Evolutionary conservation across 164 flowering plant genomes (phyloP), one percentile per base, ranked within the genome.

Genomic region (Nelumbo lutea): DNA sequence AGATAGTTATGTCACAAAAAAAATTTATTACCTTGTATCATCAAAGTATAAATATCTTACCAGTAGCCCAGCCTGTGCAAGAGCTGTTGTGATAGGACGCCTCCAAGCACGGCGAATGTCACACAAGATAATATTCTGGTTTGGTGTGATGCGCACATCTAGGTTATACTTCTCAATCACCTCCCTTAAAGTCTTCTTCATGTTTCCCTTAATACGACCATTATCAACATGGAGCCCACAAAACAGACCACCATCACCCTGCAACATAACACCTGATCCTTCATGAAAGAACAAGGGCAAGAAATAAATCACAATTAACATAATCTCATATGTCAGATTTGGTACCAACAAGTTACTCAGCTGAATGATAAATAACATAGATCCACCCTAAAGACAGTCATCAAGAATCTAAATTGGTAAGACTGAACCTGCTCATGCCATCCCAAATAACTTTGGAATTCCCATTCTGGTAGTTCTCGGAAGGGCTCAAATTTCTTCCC

Each of bases 171-270:
- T 89, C 77, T 93, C 95, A 74, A 96, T 90, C 46, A 96, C 63
- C 79, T 90, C 99, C 80, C 99, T 81, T 57, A 96, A 76, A 41
- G 93, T 77, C 75, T 73, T 85, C 82, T 96, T 96, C 96, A 87
- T 87, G 56, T 65, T 68, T 6, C 99, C 99, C 56, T 81, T 86
- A 71, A 96, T 70, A 66, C 98, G 94, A n/a, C 99, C 99, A 87
- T 62, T 96, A 68, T 96, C 97, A 82, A 96, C 90, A 82, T 93
- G 96, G 46, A 96, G 84, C 70, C 99, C 99, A 79, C 97, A 96
- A 75, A 84, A 96, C 68, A 86, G 75, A 67, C 75, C 66, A 64
- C 99, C 98, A 75, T 90, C 81, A 44, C 97, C 99, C 99, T 96
- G 82, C 62, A 70, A 61, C 27, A 27, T 27, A 27, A 27, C 27